Base-by-base conservation (phyloP, 1,284 basidiomycete species). In the Ustilago shanxiensis region DNA sequence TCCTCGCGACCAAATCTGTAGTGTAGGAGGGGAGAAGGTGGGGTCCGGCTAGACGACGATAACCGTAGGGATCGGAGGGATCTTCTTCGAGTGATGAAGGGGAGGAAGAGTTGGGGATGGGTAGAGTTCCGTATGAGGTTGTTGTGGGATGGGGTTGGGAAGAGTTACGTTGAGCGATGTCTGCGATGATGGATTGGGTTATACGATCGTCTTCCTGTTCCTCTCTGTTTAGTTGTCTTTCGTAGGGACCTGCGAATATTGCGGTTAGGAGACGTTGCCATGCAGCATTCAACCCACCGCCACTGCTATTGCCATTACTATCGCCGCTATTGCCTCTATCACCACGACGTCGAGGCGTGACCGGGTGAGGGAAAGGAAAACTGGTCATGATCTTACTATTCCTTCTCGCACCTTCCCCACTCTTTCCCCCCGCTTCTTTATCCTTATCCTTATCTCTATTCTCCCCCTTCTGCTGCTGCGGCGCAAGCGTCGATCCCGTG, bases 311-410 rank as follows among this genome's bases (percentile, higher is more conserved):
- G 7, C n/a, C n/a, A 44, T 7, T 11, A 11, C n/a, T 20, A 9
- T 6, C n/a, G 8, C 9, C 41, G 20, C n/a, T 44, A 11, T 44
- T n/a, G 11, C n/a, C n/a, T 20, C 41, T 54, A 11, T 45, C 66
- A 11, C 33, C 39, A 2, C 66, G 18, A 5, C 72, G 18, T 6
- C 66, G 14, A 2, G 58, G 58, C 18, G 69, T 66, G 1, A 54
- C 52, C 1, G 77, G 77, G 31, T 79, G 77, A 0, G 77, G 76
- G 26, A 80, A 80, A 2, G 79, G 79, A 35, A 80, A 80, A 11
- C 54, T 66, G 9, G 76, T 78, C 62, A 80, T 70, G 44, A 79
- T 67, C 62, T 77, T 79, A 53, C 71, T 74, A 39, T 79, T 69
- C 22, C 69, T 59, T 8, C 69, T 54, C 28, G 31, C 54, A 22